A percentile compares a stretch with the other conserved stretches of the same genome.
Evolutionary conservation across 164 flowering plant genomes (phyloP).

Genomic region (Platanus orientalis): DNA sequence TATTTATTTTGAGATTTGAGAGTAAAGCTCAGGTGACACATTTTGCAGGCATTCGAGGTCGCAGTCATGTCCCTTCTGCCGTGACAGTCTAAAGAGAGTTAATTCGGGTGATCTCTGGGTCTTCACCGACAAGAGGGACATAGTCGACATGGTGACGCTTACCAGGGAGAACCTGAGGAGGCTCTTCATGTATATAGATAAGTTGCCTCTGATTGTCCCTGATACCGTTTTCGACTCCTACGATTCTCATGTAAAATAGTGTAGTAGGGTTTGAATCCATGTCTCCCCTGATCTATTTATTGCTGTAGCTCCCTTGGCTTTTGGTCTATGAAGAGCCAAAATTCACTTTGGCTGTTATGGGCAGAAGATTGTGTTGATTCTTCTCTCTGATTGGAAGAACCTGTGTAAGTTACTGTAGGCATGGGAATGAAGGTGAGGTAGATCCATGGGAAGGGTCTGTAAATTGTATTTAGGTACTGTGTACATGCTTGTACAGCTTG

Average conservation of each 20-base stretch:
- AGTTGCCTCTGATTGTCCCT: conserved; percentile 62
- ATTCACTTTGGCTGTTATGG: conserved; percentile 7
- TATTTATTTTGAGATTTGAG: not conserved
- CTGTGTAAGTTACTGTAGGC: conserved; percentile 21
- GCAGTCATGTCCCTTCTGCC: conserved; percentile 83
- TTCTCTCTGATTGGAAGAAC: conserved; percentile 17
- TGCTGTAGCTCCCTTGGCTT: not conserved
- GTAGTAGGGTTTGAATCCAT: not conserved
- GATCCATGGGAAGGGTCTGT: conserved; percentile 12
- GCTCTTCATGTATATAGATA: conserved; percentile 72
- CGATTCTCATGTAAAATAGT: conserved; percentile 30
- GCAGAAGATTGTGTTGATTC: not conserved
- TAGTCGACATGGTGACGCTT: conserved; percentile 53
- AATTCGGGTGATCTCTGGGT: conserved; percentile 83
- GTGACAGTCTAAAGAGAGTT: conserved; percentile 73
- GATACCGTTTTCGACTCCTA: conserved; percentile 50
- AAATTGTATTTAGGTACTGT: conserved; percentile 35
- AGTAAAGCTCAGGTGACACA: not conserved
- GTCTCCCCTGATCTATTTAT: not conserved
- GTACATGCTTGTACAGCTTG: conserved; percentile 42
- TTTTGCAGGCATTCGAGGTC: conserved; percentile 66
- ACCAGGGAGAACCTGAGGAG: conserved; percentile 65
- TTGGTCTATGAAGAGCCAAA: not conserved
- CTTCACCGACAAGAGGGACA: conserved; percentile 54
- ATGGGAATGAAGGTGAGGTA: conserved; percentile 28